Evolutionary conservation across 169 alveolate genomes (phyloP), one percentile per base, ranked within the genome.

Genomic region (Plasmodium vivax): DNA sequence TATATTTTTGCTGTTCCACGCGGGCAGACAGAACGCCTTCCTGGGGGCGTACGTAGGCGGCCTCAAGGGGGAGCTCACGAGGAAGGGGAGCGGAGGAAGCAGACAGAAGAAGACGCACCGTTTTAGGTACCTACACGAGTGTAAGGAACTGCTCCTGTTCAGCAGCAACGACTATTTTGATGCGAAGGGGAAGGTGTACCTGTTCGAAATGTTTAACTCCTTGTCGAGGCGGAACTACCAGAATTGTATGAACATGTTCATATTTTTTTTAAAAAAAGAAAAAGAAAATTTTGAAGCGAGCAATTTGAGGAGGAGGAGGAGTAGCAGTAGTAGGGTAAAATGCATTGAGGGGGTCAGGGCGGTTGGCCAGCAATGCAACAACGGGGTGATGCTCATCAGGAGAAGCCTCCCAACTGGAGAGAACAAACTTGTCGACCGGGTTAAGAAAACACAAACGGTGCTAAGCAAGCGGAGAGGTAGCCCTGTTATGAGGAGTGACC

Each of bases 81-180:
- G n/a, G 36, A 68, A 68, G 77, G 77, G 12, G 12, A 19, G 38
- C 12, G 10, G 32, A 68, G 23, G n/a, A 68, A 68, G 14, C 38
- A 68, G 23, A 68, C 77, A 68, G 23, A 68, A 68, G 16, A 68
- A 5, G 38, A 30, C 4, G 14, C 38, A 68, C 36, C 19, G 23
- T 10, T 19, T 68, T 19, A 68, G 38, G 77, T 68, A 68, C 38
- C n/a, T 68, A 23, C 77, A 68, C 32, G 77, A 30, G n/a, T 10
- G 19, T 36, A 68, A 68, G 23, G 77, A 68, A 68, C 14, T 68
- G 77, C 77, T 68, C 14, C 32, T 68, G 9, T 68, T 68, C n/a
- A 68, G 41, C n/a, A 68, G 38, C 77, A 68, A 68, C 77, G 38
- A 68, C 41, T 68, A 68, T 68, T 68, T 68, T 68, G 77, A 68